phyloP scores from a whole-genome alignment of 768 basidiomycete genomes.

The Pleurotus djamor region DNA sequence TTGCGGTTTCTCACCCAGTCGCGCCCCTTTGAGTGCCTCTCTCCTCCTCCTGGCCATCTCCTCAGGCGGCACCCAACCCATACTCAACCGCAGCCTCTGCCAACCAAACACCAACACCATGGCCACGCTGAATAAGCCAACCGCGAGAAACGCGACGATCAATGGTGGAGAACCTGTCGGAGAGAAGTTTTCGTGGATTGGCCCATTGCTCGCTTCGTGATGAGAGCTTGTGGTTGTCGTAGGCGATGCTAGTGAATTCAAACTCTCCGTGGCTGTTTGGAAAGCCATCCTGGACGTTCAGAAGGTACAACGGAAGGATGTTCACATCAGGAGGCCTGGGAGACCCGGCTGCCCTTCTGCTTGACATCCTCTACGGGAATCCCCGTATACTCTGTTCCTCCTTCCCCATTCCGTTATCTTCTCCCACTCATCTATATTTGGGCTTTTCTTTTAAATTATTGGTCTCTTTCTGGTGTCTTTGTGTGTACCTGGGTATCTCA shows the following conservation, averaged over 20 bases:
- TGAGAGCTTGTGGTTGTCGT: neutral
- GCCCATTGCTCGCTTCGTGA: neutral
- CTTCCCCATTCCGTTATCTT: no score
- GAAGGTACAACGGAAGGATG: neutral
- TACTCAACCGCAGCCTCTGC: constrained; percentile 25
- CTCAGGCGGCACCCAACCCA: constrained; percentile 7
- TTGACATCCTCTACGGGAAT: neutral
- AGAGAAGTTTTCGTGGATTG: constrained; percentile 16
- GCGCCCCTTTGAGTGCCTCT: neutral
- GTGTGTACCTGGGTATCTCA: no score
- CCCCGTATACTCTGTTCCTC: no score
- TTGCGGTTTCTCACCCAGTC: constrained; percentile 29
- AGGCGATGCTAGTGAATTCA: neutral
- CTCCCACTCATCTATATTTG: no score
- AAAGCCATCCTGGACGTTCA: neutral
- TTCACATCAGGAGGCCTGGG: neutral
- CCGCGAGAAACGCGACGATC: constrained; percentile 58
- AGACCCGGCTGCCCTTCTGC: neutral
- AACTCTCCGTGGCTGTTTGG: neutral
- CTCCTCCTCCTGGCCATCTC: neutral
- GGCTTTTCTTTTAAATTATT: no score
- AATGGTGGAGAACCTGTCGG: constrained; percentile 46
- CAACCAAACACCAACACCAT: constrained; percentile 49
- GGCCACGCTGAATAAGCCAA: constrained; percentile 49
- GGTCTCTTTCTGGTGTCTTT: no score